These are phyloP conservation scores for Spencermartinsiella ligniputridi DNA, from an alignment of 1,139 yeast genomes.

Conservation along the genomic window DNA sequence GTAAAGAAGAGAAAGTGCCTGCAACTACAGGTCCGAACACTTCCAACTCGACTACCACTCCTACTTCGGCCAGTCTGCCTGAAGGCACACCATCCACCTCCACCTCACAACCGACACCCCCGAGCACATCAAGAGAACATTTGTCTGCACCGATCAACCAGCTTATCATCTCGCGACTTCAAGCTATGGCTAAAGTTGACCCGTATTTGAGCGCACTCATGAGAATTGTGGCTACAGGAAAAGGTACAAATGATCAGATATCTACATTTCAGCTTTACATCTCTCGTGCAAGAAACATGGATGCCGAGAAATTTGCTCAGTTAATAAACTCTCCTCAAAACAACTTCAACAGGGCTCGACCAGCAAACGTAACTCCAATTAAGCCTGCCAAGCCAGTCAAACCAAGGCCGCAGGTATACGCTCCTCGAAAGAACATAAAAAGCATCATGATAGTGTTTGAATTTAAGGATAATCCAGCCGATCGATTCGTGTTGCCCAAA, in stretches of 20 bases:
- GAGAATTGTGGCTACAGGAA: constrained; percentile 81
- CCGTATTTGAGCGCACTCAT: constrained; percentile 61
- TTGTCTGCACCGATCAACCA: constrained; percentile 46
- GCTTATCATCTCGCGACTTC: constrained; percentile 77
- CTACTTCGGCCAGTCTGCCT: background rate
- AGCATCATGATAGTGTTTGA: constrained; percentile 80
- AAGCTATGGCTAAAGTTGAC: constrained; percentile 74
- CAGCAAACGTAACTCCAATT: constrained; percentile 14
- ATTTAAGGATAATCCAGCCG: constrained; percentile 72
- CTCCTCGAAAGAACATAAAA: constrained; percentile 32
- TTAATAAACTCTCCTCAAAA: background rate
- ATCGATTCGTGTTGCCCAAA: constrained; percentile 70
- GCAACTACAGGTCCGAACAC: constrained; percentile 6
- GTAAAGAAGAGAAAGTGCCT: too few relatives aligned
- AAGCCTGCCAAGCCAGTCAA: constrained; percentile 25
- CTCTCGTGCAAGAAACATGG: constrained; percentile 69
- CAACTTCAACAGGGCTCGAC: background rate
- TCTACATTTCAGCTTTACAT: constrained; percentile 76
- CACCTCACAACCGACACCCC: background rate
- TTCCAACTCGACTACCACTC: constrained; percentile 1
- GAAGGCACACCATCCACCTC: background rate
- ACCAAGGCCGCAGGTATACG: constrained; percentile 13
- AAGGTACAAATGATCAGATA: constrained; percentile 66
- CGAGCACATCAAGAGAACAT: background rate
- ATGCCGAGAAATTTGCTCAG: constrained; percentile 34